A percentile compares a stretch with the other conserved stretches of the same genome.
Evolutionary conservation across 2,329 filamentous ascomycete genomes (phyloP).

Genomic region (Alternaria longipes): DNA sequence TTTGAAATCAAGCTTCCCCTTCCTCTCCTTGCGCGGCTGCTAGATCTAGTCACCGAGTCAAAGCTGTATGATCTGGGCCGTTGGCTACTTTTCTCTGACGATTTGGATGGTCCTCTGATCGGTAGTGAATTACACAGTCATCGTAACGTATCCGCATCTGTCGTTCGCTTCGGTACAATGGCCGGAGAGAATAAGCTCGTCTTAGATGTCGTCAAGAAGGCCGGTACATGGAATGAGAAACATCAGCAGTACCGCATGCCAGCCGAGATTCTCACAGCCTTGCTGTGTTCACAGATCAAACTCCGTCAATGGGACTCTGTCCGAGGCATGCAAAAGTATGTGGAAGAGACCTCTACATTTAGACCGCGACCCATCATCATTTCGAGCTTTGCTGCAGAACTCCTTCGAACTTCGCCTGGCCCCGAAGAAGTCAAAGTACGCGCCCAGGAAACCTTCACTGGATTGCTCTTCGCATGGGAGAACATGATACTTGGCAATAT

Average conservation of each 20-base stretch:
- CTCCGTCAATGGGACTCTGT: conserved; percentile 54
- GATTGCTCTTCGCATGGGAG: conserved; percentile 46
- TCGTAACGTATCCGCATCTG: conserved; percentile 59
- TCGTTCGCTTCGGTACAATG: conserved; percentile 64
- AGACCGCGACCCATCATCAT: conserved; percentile 39
- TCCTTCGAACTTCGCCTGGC: conserved; percentile 35
- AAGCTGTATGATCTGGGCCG: conserved; percentile 60
- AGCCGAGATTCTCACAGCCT: conserved; percentile 47
- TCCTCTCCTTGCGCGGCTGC: conserved; percentile 59
- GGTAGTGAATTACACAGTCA: conserved; percentile 56
- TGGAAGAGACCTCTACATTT: conserved; percentile 36
- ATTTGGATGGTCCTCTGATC: conserved; percentile 65
- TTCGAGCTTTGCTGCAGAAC: conserved; percentile 41
- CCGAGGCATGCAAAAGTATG: conserved; percentile 48
- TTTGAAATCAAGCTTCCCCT: conserved; percentile 58
- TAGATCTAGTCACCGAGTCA: conserved; percentile 60
- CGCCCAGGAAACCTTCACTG: conserved; percentile 37
- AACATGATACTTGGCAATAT: conserved; percentile 33
- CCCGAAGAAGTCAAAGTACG: conserved; percentile 19
- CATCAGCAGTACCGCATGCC: conserved; percentile 41
- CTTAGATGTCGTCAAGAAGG: conserved; percentile 40
- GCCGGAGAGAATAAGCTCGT: conserved; percentile 56
- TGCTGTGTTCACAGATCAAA: conserved; percentile 56
- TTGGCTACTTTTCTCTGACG: conserved; percentile 62
- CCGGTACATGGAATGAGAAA: conserved; percentile 27